Evolutionary conservation across 1,139 yeast species (phyloP).

Genomic region (Saccharomyces hybrid): DNA sequence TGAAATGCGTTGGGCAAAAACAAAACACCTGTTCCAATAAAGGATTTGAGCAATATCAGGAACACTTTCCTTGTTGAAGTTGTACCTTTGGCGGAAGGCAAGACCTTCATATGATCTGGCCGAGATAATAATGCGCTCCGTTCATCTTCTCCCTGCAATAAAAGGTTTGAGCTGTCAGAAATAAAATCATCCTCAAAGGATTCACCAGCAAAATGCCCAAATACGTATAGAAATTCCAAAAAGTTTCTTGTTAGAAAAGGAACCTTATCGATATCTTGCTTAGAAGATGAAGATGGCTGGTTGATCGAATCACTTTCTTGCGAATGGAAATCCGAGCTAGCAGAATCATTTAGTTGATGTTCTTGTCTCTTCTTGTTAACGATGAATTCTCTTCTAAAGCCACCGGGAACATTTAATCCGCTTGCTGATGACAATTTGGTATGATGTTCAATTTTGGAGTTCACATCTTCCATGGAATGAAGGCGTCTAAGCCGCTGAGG

Average conservation of each 20-base stretch:
- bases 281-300: neutral
- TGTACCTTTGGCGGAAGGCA: conserved; percentile 40
- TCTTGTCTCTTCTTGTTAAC: conserved; percentile 35
- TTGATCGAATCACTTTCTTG: conserved; percentile 6
- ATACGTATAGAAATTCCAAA: conserved; percentile 63
- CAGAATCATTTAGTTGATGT: conserved; percentile 9
- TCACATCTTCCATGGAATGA: conserved; percentile 28
- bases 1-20: conserved; percentile 67
- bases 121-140: conserved; percentile 3
- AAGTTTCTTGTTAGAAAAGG: conserved; percentile 60
- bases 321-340: conserved; percentile 13
- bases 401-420: conserved; percentile 69
- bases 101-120: conserved; percentile 8
- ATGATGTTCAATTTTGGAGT: conserved; percentile 16
- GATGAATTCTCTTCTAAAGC: conserved; percentile 64
- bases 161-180: conserved; percentile 28
- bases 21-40: conserved; percentile 74
- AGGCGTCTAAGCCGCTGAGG: conserved; percentile 16
- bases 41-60: conserved; percentile 59
- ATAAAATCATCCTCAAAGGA: conserved; percentile 64
- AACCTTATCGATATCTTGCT: conserved; percentile 26
- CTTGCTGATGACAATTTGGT: conserved; percentile 61
- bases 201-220: conserved; percentile 84
- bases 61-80: conserved; percentile 64
- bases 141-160: conserved; percentile 35